Percentiles rank a stretch among this genome's conserved stretches.
Conservation (phyloP, 306 rosid genomes). For the Cicer chorassanicum region DNA sequence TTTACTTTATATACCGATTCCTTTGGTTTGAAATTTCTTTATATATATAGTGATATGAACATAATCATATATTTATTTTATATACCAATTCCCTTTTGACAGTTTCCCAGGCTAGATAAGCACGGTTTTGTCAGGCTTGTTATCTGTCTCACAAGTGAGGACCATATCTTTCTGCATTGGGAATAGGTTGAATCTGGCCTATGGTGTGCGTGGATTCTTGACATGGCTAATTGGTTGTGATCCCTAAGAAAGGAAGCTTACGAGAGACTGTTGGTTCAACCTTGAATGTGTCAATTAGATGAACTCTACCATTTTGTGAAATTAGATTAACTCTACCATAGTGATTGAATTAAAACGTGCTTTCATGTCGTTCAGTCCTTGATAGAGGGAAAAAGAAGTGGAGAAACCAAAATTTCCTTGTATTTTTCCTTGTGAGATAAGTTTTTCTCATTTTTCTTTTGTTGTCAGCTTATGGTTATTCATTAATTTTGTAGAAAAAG, state of each 20-base stretch:
- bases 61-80: conserved; percentile 10
- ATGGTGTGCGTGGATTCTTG: conserved; percentile 40
- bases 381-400: conserved; percentile 33
- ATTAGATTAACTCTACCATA: conserved; percentile 47
- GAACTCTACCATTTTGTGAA: conserved; percentile 40
- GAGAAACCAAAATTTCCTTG: conserved; percentile 14
- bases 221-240: conserved; percentile 39
- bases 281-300: conserved; percentile 51
- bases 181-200: conserved; percentile 40
- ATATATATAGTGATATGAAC: conserved; percentile 10
- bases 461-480: conserved; percentile 39
- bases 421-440: conserved; percentile 43
- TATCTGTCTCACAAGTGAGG: conserved; percentile 46
- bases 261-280: conserved; percentile 43
- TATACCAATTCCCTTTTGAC: conserved; percentile 36
- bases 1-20: conserved; percentile 15
- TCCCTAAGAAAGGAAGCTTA: conserved; percentile 36
- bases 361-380: conserved; percentile 36
- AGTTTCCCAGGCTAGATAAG: conserved; percentile 38
- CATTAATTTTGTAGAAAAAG: conserved; percentile 48
- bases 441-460: conserved; percentile 38
- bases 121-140: conserved; percentile 46
- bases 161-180: conserved; percentile 40
- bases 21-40: not conserved
- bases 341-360: conserved; percentile 37